Base-by-base conservation (phyloP, 139 green algal genomes). In the Auxenochlorella protothecoides region DNA sequence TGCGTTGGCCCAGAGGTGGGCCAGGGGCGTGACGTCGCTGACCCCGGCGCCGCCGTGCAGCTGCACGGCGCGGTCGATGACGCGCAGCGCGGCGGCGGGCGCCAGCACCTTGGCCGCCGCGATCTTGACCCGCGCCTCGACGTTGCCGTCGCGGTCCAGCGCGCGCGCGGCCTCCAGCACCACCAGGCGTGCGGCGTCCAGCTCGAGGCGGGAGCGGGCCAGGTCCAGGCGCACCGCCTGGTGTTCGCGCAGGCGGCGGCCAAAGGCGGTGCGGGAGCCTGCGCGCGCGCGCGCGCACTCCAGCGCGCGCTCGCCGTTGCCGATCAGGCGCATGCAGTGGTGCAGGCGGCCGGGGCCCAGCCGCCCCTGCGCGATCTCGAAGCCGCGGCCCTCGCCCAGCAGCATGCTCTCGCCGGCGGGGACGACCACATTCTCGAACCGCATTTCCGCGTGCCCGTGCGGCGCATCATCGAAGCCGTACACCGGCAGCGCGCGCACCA, bases 261-360 rank as follows among this genome's bases (percentile, higher is more conserved):
- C 68, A 79, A 79, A 79, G 61, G 74, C 67, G 27, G 63, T 54
- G 44, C 74, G 60, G 5, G 59, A 9, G 0, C 16, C n/a, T 12
- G 68, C 69, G 53, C 74, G 55, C 13, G 53, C 53, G 3, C n/a
- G 15, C 6, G 51, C 73, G 78, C 59, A 53, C 66, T 82, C 77
- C 53, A 99, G 66, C 0, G 83, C 87, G 1, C 91, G 79, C 80
- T 99, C 90, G 2, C 79, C 92, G 80, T 88, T 85, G 15, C 93
- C 92, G 12, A 99, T 81, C 44, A 94, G 65, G 8, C 95, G 88
- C 93, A 98, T 98, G 88, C 95, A 99, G 87, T 99, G 95, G 82
- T 99, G 95, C 75, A 99, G 81, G n/a, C 95, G 84, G 0, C 95
- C 95, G 2, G 95, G 95, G 6, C 95, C 95, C 68, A 99, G 82